Evolutionary conservation across 768 basidiomycete genomes (phyloP).

Genomic region (Naganishia antarctica): DNA sequence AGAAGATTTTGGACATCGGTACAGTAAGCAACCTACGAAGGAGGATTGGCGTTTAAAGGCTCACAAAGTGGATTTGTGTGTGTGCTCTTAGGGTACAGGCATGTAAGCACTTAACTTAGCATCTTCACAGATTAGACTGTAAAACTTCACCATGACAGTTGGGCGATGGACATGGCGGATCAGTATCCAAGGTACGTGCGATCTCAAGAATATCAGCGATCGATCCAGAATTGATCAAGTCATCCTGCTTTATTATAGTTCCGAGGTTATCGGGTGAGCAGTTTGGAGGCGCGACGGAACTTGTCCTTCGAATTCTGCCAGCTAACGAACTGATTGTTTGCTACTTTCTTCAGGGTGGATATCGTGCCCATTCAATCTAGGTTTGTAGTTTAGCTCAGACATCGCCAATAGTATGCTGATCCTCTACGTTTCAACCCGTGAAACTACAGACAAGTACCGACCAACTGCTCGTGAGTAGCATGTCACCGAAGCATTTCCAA

Average conservation of each 20-base stretch:
- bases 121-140: no score
- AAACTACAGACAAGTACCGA: not conserved
- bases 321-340: not conserved
- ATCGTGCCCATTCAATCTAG: conserved; percentile 2
- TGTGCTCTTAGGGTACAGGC: not conserved
- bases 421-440: no score
- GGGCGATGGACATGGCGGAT: conserved; percentile 16
- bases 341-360: not conserved
- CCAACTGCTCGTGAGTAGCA: conserved; percentile 10
- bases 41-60: no score
- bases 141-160: not conserved
- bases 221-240: not conserved
- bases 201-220: not conserved
- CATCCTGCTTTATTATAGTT: not conserved
- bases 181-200: conserved; percentile 4
- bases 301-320: no score
- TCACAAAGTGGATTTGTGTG: no score
- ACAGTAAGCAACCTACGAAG: conserved; percentile 1
- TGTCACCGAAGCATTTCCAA: not conserved
- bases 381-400: not conserved
- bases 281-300: not conserved
- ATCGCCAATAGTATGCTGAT: not conserved
- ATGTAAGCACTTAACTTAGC: not conserved
- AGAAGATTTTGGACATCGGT: not conserved
- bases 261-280: not conserved